Conservation (phyloP, 2,329 filamentous ascomycete genomes). For the Paracoccidioides lutzii region DNA sequence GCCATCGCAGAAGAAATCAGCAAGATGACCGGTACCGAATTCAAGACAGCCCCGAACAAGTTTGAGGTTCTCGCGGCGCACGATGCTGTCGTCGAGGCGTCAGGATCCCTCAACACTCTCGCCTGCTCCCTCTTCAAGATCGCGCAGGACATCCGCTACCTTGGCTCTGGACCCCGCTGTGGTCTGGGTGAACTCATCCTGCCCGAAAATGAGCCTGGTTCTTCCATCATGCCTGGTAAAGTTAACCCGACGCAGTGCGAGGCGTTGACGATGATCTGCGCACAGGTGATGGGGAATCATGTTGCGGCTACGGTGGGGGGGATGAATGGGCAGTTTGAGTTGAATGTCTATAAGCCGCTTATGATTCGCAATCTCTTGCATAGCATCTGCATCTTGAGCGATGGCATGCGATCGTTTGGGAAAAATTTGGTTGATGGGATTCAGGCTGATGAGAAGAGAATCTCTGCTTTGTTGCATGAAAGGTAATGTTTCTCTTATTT, state of each 20-base stretch:
- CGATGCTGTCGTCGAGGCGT: constrained; percentile 89
- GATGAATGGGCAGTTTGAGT: constrained; percentile 95
- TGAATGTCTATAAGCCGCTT: constrained; percentile 98
- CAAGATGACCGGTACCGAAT: constrained; percentile 85
- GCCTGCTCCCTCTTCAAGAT: constrained; percentile 92
- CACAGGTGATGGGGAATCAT: constrained; percentile 96
- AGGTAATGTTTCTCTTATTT: constrained; percentile 45
- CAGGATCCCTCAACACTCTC: constrained; percentile 84
- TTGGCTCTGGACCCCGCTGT: constrained; percentile 89
- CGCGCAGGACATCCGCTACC: constrained; percentile 93
- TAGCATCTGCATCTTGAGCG: constrained; percentile 73
- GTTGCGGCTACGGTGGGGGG: constrained; percentile 84
- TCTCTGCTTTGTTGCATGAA: constrained; percentile 80
- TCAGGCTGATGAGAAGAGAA: constrained; percentile 87
- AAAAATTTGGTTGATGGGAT: constrained; percentile 81
- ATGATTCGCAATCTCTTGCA: constrained; percentile 92
- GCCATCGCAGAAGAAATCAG: constrained; percentile 79
- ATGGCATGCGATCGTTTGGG: constrained; percentile 92
- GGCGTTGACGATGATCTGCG: constrained; percentile 92
- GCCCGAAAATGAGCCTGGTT: constrained; percentile 95
- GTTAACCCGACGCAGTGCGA: constrained; percentile 99
- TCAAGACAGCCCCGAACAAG: constrained; percentile 96
- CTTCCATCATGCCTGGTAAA: constrained; percentile 98
- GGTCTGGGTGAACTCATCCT: constrained; percentile 86
- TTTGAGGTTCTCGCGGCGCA: constrained; percentile 95